These are phyloP conservation scores for Colletotrichum horii DNA, from an alignment of 2,329 filamentous ascomycete species.

Conservation along the genomic window DNA sequence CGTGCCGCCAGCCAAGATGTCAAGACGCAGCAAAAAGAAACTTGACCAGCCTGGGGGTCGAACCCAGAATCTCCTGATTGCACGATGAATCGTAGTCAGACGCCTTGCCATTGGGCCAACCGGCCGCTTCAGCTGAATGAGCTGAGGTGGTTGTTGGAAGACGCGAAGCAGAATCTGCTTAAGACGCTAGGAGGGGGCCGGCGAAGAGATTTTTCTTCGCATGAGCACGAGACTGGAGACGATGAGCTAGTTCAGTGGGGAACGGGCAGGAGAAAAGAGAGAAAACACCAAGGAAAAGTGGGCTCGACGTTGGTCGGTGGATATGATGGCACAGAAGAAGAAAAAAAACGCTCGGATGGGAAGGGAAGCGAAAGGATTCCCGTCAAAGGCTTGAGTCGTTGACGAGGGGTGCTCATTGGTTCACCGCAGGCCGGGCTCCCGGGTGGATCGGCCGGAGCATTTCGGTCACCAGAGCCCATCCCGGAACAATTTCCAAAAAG, in stretches of 20 bases:
- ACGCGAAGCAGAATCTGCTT: background rate
- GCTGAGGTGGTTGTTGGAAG: background rate
- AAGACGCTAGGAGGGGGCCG: background rate
- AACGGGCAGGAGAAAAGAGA: background rate
- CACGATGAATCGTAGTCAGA: conserved; percentile 41
- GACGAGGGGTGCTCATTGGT: background rate
- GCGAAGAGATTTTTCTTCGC: background rate
- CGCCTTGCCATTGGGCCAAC: conserved; percentile 46
- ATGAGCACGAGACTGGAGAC: background rate
- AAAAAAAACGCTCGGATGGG: background rate
- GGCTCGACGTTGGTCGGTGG: background rate
- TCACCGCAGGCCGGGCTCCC: background rate
- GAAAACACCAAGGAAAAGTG: background rate
- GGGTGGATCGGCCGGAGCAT: background rate
- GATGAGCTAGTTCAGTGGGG: background rate
- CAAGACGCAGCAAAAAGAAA: background rate
- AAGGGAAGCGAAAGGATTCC: background rate
- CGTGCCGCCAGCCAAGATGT: background rate
- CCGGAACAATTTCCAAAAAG: background rate
- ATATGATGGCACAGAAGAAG: background rate
- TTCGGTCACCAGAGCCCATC: background rate
- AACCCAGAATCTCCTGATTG: conserved; percentile 23
- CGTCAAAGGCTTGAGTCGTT: background rate
- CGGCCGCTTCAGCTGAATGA: background rate
- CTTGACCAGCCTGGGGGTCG: conserved; percentile 22